A percentile compares a stretch with the other conserved stretches of the same genome.
phyloP scores from a whole-genome alignment of 2,329 filamentous ascomycete genomes.

The Cytospora schulzeri region DNA sequence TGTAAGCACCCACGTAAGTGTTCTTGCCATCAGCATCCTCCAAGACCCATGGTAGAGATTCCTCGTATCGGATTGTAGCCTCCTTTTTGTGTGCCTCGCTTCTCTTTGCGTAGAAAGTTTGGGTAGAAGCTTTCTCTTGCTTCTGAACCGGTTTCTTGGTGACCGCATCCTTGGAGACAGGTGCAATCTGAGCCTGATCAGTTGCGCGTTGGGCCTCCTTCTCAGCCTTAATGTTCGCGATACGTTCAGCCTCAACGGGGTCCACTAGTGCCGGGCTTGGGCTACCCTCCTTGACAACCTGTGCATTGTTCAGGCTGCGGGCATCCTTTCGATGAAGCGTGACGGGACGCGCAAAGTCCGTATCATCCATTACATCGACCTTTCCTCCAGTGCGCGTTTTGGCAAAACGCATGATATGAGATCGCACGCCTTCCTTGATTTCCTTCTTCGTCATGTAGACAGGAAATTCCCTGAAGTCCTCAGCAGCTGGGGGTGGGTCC shows the following conservation, averaged over 20 bases:
- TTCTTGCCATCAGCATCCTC: slow-evolving; percentile 97
- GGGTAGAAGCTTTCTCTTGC: slow-evolving; percentile 75
- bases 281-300: slow-evolving; percentile 60
- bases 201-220: slow-evolving; percentile 83
- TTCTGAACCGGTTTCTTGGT: slow-evolving; percentile 56
- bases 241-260: slow-evolving; percentile 61
- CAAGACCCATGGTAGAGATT: slow-evolving; percentile 93
- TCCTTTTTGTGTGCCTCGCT: slow-evolving; percentile 79
- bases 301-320: slow-evolving; percentile 65
- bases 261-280: slow-evolving; percentile 48
- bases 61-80: slow-evolving; percentile 80
- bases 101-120: slow-evolving; percentile 79
- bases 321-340: slow-evolving; percentile 88
- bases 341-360: slow-evolving; percentile 85
- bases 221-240: slow-evolving; percentile 74
- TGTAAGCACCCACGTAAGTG: slow-evolving; percentile 89
- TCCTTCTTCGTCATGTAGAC: slow-evolving; percentile 82
- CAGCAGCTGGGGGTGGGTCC: slow-evolving; percentile 48
- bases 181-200: slow-evolving; percentile 91
- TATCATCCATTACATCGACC: slow-evolving; percentile 68
- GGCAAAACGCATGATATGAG: slow-evolving; percentile 82
- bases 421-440: slow-evolving; percentile 75
- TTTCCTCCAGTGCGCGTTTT: slow-evolving; percentile 59
- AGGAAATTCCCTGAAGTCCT: slow-evolving; percentile 59
- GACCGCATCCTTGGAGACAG: slow-evolving; percentile 62